Evolutionary conservation across 257 asterid species (phyloP), one percentile per base, ranked within the genome.

Genomic region (Penstemon barbatus): DNA sequence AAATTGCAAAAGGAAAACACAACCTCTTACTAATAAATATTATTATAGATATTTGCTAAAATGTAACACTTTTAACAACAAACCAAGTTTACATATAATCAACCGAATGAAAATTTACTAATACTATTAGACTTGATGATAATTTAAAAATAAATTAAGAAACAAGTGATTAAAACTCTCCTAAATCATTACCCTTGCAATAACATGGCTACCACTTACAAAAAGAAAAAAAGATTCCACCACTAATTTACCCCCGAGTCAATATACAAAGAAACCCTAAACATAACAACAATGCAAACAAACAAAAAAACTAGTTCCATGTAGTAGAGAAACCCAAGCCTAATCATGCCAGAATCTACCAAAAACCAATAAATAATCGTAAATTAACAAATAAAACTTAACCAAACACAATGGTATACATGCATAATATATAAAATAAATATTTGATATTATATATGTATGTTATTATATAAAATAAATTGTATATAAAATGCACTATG

Each of bases 181-280:
- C 12, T 52, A 33, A 51, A 41, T 68, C 49, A 63, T 54, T 44
- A 57, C 76, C 79, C 69, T 37, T 39, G 38, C 69, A 63, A 54
- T 61, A 41, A 40, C 7, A 41, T 0, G n/a, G 8, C 15, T 4
- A 4, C 1, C 15, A 50, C 38, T 4, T 8, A 38, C 0, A 4
- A 8, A 4, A 59, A 59, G 18, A 15, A 15, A 15, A 40, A 15
- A 10, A 45, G 2, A 39, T 12, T 57, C 50, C 43, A 72, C 63
- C 66, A 25, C 39, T 6, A n/a, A 61, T 65, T 45, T 45, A 59
- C 36, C 65, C 62, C 33, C 36, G 43, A 71, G 63, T 18, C 44
- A 52, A 77, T 11, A 48, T 39, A 70, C 45, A 25, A 59, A 64
- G 63, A 52, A 39, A 43, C 74, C 65, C 67, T 48, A 72, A 74